These are phyloP conservation scores for Claviceps sp. DNA, from an alignment of 2,329 filamentous ascomycete genomes.

Conservation along the genomic window DNA sequence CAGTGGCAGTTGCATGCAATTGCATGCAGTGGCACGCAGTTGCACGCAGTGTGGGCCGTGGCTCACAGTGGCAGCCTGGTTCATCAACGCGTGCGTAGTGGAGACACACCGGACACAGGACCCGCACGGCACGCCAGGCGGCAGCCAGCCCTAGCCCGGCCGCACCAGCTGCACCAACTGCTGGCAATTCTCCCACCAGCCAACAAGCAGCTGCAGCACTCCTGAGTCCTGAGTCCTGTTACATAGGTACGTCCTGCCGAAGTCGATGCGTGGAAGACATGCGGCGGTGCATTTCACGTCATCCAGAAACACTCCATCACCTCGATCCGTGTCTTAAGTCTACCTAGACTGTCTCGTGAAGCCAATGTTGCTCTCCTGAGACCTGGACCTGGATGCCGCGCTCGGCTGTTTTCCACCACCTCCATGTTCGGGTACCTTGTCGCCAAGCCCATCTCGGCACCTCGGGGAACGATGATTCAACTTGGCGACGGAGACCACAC, in stretches of 20 bases:
- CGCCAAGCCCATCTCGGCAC: background rate
- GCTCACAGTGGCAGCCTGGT: no score
- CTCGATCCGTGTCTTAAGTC: no score
- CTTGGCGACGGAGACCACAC: background rate
- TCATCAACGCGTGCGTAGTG: no score
- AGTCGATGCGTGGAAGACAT: background rate
- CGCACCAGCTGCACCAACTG: background rate
- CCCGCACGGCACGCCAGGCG: background rate
- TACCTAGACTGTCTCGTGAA: no score
- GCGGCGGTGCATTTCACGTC: background rate
- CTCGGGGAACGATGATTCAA: background rate
- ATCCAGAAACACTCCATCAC: no score
- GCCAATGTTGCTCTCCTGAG: background rate
- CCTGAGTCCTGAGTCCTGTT: no score
- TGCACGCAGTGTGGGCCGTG: no score
- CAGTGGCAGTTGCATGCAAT: no score
- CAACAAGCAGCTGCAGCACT: background rate
- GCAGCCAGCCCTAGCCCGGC: background rate
- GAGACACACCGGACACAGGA: background rate
- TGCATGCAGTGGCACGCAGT: no score
- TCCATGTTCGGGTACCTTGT: background rate
- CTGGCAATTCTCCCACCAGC: background rate
- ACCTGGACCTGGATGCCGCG: background rate
- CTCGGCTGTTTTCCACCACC: no score
- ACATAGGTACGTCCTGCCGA: background rate